phyloP scores from a whole-genome alignment of 805 yeast genomes.

The Metschnikowia shivogae region DNA sequence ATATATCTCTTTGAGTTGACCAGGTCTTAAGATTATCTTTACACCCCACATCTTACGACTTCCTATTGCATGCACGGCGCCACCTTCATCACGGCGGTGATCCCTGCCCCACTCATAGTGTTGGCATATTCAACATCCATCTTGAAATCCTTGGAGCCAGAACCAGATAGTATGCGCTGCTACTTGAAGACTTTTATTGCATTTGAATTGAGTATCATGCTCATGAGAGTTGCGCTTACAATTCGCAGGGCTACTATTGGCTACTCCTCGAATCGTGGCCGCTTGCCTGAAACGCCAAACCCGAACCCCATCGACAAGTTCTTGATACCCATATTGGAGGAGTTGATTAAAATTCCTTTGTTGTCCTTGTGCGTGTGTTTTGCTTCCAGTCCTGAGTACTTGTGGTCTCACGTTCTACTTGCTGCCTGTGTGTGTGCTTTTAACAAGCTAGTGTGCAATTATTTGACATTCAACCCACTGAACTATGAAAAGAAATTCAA shows the following conservation, averaged over 20 bases:
- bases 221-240: conserved; percentile 5
- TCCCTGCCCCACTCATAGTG: conserved; percentile 1
- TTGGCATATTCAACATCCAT: background rate
- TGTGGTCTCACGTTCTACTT: conserved; percentile 5
- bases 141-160: background rate
- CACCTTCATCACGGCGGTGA: conserved; percentile 3
- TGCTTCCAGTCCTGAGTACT: background rate
- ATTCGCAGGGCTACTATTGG: conserved; percentile 6
- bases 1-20: no score
- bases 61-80: conserved; percentile 4
- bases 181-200: conserved; percentile 5
- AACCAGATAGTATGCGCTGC: background rate
- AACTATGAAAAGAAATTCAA: conserved; percentile 7
- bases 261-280: background rate
- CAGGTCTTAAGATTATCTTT: background rate
- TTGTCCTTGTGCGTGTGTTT: conserved; percentile 2
- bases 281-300: conserved; percentile 10
- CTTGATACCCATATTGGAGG: conserved; percentile 10
- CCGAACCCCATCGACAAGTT: conserved; percentile 7
- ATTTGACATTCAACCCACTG: conserved; percentile 13
- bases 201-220: conserved; percentile 6
- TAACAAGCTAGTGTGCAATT: conserved; percentile 9
- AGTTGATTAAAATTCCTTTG: conserved; percentile 3
- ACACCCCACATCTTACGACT: background rate
- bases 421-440: conserved; percentile 8